Base-by-base conservation (phyloP, 2,329 filamentous ascomycete species). In the Neonectria punicea region DNA sequence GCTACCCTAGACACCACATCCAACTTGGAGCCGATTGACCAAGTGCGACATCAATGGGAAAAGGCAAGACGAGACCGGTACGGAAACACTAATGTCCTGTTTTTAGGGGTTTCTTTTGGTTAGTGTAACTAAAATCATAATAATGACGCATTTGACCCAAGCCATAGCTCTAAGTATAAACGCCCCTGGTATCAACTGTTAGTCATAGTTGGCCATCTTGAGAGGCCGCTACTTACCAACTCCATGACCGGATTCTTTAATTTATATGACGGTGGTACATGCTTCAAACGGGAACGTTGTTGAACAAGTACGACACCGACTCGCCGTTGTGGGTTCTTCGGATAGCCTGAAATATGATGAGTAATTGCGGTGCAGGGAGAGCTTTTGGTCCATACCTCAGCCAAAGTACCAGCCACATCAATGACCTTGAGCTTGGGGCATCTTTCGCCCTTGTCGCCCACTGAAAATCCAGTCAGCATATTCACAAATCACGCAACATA, bases 371-470 rank as follows among this genome's bases (percentile, higher is more conserved):
- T 11, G 16, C 9, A 4, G 8, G 30, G 14, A 25, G 20, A 39
- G 11, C 28, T 28, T 14, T 7, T 39, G 18, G 20, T 6, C 44
- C 78, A 50, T 75, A 82, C 82, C 79, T 86, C 90, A n/a, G 89
- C 90, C 63, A 92, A 83, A 39, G 94, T 97, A 46, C 93, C 92
- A 74, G 92, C 93, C 73, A 98, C 93, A 80, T 98, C 94, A 78
- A 98, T 97, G 61, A 94, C 94, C 80, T 94, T 90, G 68, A 98
- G 88, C 80, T 92, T 91, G 63, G 89, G 86, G 80, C 94, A 97
- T 46, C 86, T 81, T 75, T 91, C 89, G 78, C 92, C 90, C 85
- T 97, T 95, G 77, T 93, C 92, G 69, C 90, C 88, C 70, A 94
- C 77, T 79, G 50, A 32, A 66, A 47, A 43, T 22, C 6, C 18